These are phyloP conservation scores for Crepidotus sp. DNA, from an alignment of 1,284 basidiomycete species.

Conservation along the genomic window DNA sequence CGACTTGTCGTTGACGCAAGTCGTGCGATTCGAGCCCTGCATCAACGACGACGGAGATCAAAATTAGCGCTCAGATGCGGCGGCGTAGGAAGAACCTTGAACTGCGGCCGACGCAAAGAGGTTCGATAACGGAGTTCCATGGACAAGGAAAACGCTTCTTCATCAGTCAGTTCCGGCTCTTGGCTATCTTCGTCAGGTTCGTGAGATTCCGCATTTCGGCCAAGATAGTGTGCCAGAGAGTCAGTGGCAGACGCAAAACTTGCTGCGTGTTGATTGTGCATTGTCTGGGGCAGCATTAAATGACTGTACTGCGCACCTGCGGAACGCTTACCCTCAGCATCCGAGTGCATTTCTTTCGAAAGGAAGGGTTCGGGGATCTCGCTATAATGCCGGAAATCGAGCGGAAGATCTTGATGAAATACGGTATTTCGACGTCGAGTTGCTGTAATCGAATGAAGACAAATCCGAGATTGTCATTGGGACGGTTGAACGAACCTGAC, in stretches of 20 bases:
- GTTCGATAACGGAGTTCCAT: conserved; percentile 41
- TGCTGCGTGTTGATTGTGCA: conserved; percentile 13
- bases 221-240: conserved; percentile 10
- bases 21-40: conserved; percentile 9
- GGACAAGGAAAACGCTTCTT: conserved; percentile 33
- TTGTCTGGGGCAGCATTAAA: conserved; percentile 1
- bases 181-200: conserved; percentile 6
- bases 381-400: conserved; percentile 44
- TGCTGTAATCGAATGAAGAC: conserved; percentile 33
- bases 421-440: conserved; percentile 42
- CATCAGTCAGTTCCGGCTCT: conserved; percentile 21
- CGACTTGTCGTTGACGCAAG: not conserved
- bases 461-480: not conserved
- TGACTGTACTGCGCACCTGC: not conserved
- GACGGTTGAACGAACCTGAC: conserved; percentile 35
- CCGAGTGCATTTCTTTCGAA: conserved; percentile 34
- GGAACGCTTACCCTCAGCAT: conserved; percentile 39
- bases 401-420: conserved; percentile 40
- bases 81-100: conserved; percentile 38
- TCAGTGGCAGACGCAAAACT: conserved; percentile 6
- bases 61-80: conserved; percentile 1
- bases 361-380: conserved; percentile 41
- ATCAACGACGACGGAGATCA: conserved; percentile 2
- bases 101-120: conserved; percentile 35
- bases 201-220: not conserved